Evolutionary conservation across 1,284 basidiomycete genomes (phyloP).

Genomic region (Cryptococcus floricola): DNA sequence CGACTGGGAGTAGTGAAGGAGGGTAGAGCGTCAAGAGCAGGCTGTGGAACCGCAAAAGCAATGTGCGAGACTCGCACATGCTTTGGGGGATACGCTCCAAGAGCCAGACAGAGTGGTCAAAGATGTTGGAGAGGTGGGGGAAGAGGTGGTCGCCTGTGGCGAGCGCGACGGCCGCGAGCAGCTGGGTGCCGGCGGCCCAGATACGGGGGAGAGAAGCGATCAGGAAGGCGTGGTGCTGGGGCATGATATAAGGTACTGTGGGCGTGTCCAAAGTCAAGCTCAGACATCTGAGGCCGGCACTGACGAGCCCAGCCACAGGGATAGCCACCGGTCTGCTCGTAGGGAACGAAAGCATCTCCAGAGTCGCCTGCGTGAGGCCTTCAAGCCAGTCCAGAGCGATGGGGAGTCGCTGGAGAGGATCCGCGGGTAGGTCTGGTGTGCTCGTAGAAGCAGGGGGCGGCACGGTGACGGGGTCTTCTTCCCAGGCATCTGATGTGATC

Average conservation of each 20-base stretch:
- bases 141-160: conserved; percentile 41
- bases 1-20: conserved; percentile 28
- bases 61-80: conserved; percentile 31
- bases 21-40: conserved; percentile 33
- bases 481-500: conserved; percentile 34
- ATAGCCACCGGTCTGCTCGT: conserved; percentile 66
- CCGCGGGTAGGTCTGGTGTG: conserved; percentile 23
- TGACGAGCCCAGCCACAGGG: conserved; percentile 59
- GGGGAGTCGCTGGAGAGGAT: conserved; percentile 22
- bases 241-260: conserved; percentile 36
- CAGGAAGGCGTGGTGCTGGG: conserved; percentile 34
- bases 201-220: conserved; percentile 30
- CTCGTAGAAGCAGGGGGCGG: background rate
- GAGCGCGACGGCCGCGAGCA: conserved; percentile 16
- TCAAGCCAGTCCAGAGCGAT: conserved; percentile 26
- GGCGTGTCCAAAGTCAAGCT: conserved; percentile 59
- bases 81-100: conserved; percentile 28
- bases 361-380: conserved; percentile 29
- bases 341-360: conserved; percentile 50
- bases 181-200: conserved; percentile 36
- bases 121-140: conserved; percentile 37
- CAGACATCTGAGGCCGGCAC: conserved; percentile 50
- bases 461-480: conserved; percentile 21
- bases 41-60: conserved; percentile 38
- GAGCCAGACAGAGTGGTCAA: conserved; percentile 44